Percentiles rank a stretch among this genome's conserved stretches.
These are phyloP conservation scores for Cercis canadensis DNA, from an alignment of 306 rosid species.

Conservation along the genomic window DNA sequence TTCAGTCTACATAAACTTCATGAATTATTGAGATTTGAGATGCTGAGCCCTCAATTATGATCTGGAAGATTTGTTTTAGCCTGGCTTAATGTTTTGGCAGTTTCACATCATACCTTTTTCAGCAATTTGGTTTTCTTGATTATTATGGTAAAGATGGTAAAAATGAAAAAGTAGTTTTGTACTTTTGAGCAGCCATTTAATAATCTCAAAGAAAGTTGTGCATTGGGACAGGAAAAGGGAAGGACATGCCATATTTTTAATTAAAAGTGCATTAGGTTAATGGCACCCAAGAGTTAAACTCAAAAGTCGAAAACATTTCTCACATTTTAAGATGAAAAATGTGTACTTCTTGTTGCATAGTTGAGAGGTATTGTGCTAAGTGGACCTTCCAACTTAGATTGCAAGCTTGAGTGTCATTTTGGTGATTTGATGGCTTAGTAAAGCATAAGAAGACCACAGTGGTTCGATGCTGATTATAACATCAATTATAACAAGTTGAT, in stretches of 20 bases:
- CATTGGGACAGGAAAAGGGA: not conserved
- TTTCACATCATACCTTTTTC: not conserved
- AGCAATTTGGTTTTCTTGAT: not conserved
- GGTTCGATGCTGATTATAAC: not conserved
- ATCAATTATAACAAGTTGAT: not conserved
- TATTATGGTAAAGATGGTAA: conserved; percentile 6
- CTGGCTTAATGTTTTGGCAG: too few species aligned
- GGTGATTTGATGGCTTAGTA: not conserved
- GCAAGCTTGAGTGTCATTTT: not conserved
- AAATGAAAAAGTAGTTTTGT: too few species aligned
- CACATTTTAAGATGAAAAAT: too few species aligned
- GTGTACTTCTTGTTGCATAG: conserved; percentile 8
- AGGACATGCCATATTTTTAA: too few species aligned
- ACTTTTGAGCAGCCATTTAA: not conserved
- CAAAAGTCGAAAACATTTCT: too few species aligned
- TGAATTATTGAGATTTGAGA: not conserved
- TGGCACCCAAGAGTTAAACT: too few species aligned
- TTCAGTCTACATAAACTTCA: not conserved
- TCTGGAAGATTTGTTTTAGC: too few species aligned
- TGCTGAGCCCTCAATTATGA: not conserved
- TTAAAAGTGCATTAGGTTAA: too few species aligned
- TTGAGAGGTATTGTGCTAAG: conserved; percentile 10
- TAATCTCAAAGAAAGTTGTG: too few species aligned
- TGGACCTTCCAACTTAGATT: conserved; percentile 5
- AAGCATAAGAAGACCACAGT: not conserved